phyloP scores from a whole-genome alignment of 2,329 filamentous ascomycete species.

The Ramichloridium luteum region DNA sequence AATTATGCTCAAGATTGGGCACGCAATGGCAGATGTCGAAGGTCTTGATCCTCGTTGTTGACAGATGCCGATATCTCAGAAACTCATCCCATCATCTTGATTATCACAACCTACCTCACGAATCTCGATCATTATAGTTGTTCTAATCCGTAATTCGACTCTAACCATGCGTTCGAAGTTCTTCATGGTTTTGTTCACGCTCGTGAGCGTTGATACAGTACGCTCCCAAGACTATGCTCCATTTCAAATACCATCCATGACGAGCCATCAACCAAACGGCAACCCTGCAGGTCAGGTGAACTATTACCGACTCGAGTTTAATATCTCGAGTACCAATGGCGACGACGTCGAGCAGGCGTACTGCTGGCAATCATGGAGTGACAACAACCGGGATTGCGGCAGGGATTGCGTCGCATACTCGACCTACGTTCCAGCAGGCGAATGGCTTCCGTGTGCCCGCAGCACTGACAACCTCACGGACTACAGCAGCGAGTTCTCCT shows the following conservation, averaged over 20 bases:
- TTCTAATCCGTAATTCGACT: no score
- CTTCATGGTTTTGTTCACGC: no score
- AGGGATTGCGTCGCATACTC: slow-evolving; percentile 6
- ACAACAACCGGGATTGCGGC: slow-evolving; percentile 11
- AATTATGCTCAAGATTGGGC: no score
- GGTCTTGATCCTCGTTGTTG: no score
- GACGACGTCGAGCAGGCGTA: slow-evolving; percentile 7
- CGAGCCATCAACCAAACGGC: slow-evolving; percentile 19
- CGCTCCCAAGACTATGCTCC: no score
- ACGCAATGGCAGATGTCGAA: no score
- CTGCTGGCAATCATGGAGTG: slow-evolving; percentile 17
- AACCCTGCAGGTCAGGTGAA: slow-evolving; percentile 14
- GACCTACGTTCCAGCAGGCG: slow-evolving; percentile 12
- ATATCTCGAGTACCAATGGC: slow-evolving; percentile 11
- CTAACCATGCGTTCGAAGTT: no score
- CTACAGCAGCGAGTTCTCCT: slow-evolving; percentile 11
- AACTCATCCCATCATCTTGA: no score
- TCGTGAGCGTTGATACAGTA: no score
- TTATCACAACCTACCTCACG: no score
- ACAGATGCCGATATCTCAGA: no score
- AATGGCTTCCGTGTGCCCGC: slow-evolving; percentile 16
- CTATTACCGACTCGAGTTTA: slow-evolving; percentile 18
- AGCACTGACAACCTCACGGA: slow-evolving; percentile 2
- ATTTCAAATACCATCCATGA: slow-evolving; percentile 8
- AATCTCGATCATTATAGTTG: no score